These are phyloP conservation scores for Barnettozyma californica DNA, from an alignment of 805 yeast genomes.

Conservation along the genomic window DNA sequence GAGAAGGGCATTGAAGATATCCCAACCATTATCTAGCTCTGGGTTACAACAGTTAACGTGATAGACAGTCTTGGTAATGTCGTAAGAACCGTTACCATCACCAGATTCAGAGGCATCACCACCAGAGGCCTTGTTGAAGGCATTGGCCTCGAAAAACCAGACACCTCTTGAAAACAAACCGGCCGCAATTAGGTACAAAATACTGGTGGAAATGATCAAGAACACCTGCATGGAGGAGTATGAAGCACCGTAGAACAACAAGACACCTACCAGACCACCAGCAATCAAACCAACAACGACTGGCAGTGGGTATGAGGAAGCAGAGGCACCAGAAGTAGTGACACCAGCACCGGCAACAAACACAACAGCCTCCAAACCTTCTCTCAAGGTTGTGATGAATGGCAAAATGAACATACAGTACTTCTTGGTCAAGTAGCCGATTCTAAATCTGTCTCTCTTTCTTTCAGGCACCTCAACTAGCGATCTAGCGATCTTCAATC, in stretches of 20 bases:
- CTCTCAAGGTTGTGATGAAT: constrained; percentile 86
- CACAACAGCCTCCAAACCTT: constrained; percentile 94
- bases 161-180: constrained; percentile 92
- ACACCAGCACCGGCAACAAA: constrained; percentile 96
- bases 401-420: constrained; percentile 90
- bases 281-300: constrained; percentile 81
- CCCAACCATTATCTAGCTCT: constrained; percentile 91
- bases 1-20: constrained; percentile 85
- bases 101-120: constrained; percentile 95
- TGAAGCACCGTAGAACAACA: constrained; percentile 80
- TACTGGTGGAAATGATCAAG: constrained; percentile 80
- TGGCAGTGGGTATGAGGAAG: constrained; percentile 86
- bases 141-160: constrained; percentile 79
- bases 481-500: constrained; percentile 87
- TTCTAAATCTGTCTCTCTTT: constrained; percentile 44
- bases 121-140: constrained; percentile 64
- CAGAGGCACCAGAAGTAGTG: constrained; percentile 43
- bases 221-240: constrained; percentile 80
- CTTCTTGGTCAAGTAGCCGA: constrained; percentile 57
- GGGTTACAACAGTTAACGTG: constrained; percentile 98
- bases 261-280: constrained; percentile 65
- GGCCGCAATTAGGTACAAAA: constrained; percentile 83
- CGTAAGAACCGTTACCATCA: constrained; percentile 92
- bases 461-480: constrained; percentile 53
- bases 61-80: constrained; percentile 77